These are phyloP conservation scores for Teratosphaeria zuluensis DNA, from an alignment of 2,329 filamentous ascomycete species.

Conservation along the genomic window DNA sequence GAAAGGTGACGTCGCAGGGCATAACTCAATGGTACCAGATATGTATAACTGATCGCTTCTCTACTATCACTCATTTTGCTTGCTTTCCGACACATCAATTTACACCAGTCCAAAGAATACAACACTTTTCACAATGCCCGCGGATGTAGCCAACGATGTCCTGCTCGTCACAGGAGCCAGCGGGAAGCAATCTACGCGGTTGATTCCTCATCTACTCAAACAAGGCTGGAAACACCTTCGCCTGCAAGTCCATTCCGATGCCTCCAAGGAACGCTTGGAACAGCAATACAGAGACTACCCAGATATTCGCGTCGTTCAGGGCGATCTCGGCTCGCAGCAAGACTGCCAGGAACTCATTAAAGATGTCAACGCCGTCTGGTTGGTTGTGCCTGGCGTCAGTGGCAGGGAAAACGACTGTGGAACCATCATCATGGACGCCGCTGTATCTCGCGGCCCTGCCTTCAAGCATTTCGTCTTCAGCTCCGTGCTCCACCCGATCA, in stretches of 20 bases:
- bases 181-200: conserved; percentile 28
- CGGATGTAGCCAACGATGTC: conserved; percentile 20
- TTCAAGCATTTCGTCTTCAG: conserved; percentile 28
- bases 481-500: conserved; percentile 25
- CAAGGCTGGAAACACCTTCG: conserved; percentile 25
- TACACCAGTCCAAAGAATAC: neutral
- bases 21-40: neutral
- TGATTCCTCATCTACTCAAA: conserved; percentile 27
- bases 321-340: conserved; percentile 18
- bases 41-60: neutral
- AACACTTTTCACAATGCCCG: conserved; percentile 2
- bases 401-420: conserved; percentile 26
- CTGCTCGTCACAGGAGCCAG: conserved; percentile 30
- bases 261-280: conserved; percentile 20
- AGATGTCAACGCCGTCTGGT: conserved; percentile 22
- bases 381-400: conserved; percentile 29
- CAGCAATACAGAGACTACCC: conserved; percentile 26
- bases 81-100: neutral
- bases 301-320: conserved; percentile 24
- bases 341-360: conserved; percentile 19
- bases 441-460: conserved; percentile 3
- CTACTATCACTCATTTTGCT: neutral
- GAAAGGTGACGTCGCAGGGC: neutral
- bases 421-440: conserved; percentile 29
- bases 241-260: conserved; percentile 22